Evolutionary conservation across 1,284 basidiomycete genomes (phyloP).

Genomic region (Abortiporus biennis): DNA sequence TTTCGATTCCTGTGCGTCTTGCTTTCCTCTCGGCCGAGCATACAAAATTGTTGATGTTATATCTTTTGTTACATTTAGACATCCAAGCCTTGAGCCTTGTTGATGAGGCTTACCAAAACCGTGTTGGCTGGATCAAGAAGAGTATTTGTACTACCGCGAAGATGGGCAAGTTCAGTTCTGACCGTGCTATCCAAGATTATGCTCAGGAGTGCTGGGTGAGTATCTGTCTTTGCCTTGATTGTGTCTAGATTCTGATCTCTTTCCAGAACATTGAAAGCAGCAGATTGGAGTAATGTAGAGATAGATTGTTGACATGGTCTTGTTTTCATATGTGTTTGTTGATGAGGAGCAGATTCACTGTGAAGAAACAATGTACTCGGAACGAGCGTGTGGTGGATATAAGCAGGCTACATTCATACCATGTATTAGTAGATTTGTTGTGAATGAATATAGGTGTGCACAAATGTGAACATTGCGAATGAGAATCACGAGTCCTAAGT

Average conservation of each 20-base stretch:
- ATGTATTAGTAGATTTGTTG: too few species aligned
- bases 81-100: slow-evolving; percentile 80
- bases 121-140: slow-evolving; percentile 86
- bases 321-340: too few species aligned
- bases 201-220: slow-evolving; percentile 49
- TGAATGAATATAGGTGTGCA: too few species aligned
- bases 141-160: slow-evolving; percentile 80
- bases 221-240: not conserved
- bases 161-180: slow-evolving; percentile 95
- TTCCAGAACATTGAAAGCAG: slow-evolving; percentile 25
- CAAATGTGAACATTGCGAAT: too few species aligned
- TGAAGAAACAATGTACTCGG: too few species aligned
- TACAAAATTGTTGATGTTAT: too few species aligned
- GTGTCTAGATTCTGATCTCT: not conserved
- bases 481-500: too few species aligned
- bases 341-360: too few species aligned
- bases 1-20: slow-evolving; percentile 76
- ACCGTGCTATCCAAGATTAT: slow-evolving; percentile 86
- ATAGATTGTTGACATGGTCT: too few species aligned
- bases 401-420: too few species aligned
- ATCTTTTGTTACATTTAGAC: slow-evolving; percentile 38
- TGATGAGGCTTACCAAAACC: slow-evolving; percentile 79
- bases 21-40: slow-evolving; percentile 3
- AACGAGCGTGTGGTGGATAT: too few species aligned
- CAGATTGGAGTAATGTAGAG: too few species aligned